These are phyloP conservation scores for Blastomyces gilchristii DNA, from an alignment of 2,329 filamentous ascomycete genomes.

Conservation along the genomic window DNA sequence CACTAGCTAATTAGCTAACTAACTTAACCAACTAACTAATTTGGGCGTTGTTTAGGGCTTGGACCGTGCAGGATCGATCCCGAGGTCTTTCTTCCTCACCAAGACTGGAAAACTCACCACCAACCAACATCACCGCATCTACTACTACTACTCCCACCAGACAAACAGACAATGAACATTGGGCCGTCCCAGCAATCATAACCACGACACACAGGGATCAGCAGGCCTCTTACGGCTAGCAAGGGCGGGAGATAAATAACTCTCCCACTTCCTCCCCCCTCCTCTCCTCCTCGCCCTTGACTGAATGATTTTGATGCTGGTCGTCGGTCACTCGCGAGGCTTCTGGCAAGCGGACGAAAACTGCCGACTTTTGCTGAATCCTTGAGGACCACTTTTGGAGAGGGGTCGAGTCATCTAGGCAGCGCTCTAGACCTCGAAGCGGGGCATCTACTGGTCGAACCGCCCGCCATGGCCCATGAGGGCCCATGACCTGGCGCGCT, in stretches of 20 bases:
- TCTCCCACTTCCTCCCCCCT: too few species aligned
- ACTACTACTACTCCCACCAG: background rate
- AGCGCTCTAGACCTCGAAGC: constrained; percentile 6
- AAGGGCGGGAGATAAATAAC: background rate
- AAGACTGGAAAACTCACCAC: too few species aligned
- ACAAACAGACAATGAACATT: background rate
- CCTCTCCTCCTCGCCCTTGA: too few species aligned
- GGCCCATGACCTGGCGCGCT: constrained; percentile 5
- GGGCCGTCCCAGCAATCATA: background rate
- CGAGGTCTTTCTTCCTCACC: background rate
- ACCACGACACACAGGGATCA: background rate
- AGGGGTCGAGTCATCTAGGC: constrained; percentile 8
- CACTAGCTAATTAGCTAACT: too few species aligned
- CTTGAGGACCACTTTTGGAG: background rate
- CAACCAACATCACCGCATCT: background rate
- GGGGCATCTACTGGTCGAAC: background rate
- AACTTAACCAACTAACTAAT: too few species aligned
- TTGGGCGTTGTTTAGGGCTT: background rate
- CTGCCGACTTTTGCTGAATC: constrained; percentile 6
- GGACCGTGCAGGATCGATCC: background rate
- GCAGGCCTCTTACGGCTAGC: background rate
- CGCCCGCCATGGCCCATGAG: background rate
- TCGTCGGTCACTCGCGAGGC: background rate
- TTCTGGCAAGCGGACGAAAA: background rate
- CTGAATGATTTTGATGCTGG: background rate